Conservation (phyloP, 148 eudicot species). For the Amaranthus cruentus region DNA sequence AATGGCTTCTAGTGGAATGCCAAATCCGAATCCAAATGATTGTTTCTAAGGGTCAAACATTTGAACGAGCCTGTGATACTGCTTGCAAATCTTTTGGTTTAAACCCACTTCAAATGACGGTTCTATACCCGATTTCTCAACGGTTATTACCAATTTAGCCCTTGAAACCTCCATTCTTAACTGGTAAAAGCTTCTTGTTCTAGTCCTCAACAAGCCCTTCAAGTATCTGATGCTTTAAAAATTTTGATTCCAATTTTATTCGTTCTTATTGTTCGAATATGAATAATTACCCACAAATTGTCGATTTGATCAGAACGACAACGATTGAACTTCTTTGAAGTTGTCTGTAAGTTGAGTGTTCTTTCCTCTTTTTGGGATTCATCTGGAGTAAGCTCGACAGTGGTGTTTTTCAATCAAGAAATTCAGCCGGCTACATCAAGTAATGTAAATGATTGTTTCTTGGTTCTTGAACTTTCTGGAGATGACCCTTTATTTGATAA, state of each 20-base stretch:
- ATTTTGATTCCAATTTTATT: conserved; percentile 21
- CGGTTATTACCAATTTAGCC: conserved; percentile 65
- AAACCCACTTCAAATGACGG: conserved; percentile 46
- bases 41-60: conserved; percentile 77
- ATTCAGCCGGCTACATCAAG: conserved; percentile 28
- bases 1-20: too few relatives aligned
- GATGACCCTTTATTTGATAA: conserved; percentile 56
- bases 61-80: conserved; percentile 62
- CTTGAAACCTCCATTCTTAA: conserved; percentile 61
- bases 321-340: too few relatives aligned
- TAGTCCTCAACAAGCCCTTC: conserved; percentile 41
- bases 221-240: conserved; percentile 35
- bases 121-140: conserved; percentile 47
- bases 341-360: too few relatives aligned
- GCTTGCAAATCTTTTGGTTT: conserved; percentile 53
- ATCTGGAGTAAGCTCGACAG: too few relatives aligned
- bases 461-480: conserved; percentile 54
- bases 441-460: conserved; percentile 25
- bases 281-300: too few relatives aligned
- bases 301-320: too few relatives aligned
- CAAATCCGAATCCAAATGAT: conserved; percentile 21
- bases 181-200: conserved; percentile 29
- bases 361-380: too few relatives aligned
- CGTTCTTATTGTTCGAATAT: too few relatives aligned
- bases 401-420: too few relatives aligned